Evolutionary conservation across 2,329 filamentous ascomycete species (phyloP), one percentile per base, ranked within the genome.

Genomic region (Aspergillus awamori): DNA sequence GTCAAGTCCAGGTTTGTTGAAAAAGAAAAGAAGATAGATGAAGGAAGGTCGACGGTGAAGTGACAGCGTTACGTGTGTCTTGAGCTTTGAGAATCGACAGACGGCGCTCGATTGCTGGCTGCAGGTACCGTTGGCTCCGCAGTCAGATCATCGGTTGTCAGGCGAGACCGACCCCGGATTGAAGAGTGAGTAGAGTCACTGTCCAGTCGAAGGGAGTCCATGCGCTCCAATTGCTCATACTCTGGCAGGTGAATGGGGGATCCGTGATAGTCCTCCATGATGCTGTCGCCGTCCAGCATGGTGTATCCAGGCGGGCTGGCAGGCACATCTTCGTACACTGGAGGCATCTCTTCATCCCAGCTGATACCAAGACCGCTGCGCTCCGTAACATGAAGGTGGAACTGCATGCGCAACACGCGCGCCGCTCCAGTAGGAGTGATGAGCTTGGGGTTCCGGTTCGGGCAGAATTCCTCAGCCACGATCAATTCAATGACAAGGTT

Each of bases 301-400:
- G 73, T 80, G 77, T 93, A 93, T 5, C 82, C 84, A 0, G 94
- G 94, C 53, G 94, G 94, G 70, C 89, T 92, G 2, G 87, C 89
- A 0, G 94, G 93, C 45, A 98, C 93, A 73, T 98, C 92, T 77
- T 95, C 90, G 78, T 99, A 99, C 67, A 96, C 86, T 0, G 94
- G 94, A 11, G 94, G 94, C 72, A 91, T 88, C 81, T 99, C 94
- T 78, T 97, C 94, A 69, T 98, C 94, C 94, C 95, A 99, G 68
- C 90, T 92, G 70, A 99, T 93, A 54, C 94, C 93, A 74, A 97
- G 85, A 17, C 94, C 94, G 20, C 86, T 86, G 62, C 91, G 86
- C 79, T 96, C 90, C 4, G 93, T 97, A 58, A 98, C 84, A 60
- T 87, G 82, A 57, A 95, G 83, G 69, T 86, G 87, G 81, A 97